A percentile compares a stretch with the other conserved stretches of the same genome.
phyloP scores from a whole-genome alignment of 495 filamentous ascomycete species.

The Hypoxylon cercidicola region DNA sequence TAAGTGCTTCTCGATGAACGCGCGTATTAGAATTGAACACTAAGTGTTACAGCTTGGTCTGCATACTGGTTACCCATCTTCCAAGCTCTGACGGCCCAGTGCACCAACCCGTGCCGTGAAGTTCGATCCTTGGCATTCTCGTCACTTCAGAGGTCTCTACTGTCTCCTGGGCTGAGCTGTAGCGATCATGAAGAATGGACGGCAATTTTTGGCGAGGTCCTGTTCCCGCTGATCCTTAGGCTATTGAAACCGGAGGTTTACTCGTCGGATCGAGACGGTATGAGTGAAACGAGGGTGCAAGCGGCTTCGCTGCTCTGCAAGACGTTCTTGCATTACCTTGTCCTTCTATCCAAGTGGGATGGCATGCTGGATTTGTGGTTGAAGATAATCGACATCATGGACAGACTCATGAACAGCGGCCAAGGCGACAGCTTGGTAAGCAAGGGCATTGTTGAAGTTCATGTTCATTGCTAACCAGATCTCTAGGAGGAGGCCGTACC shows the following conservation, averaged over 20 bases:
- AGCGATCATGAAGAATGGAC: slow-evolving; percentile 89
- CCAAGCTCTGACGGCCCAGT: slow-evolving; percentile 85
- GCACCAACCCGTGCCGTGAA: slow-evolving; percentile 93
- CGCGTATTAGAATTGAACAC: slow-evolving; percentile 35
- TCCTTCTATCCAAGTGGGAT: slow-evolving; percentile 82
- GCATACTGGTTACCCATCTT: slow-evolving; percentile 99
- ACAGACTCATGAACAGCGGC: slow-evolving; percentile 95
- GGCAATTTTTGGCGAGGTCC: slow-evolving; percentile 90
- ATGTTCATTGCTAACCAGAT: slow-evolving; percentile 30
- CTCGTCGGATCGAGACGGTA: slow-evolving; percentile 88
- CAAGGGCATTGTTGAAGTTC: slow-evolving; percentile 14
- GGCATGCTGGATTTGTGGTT: slow-evolving; percentile 96
- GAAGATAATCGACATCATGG: slow-evolving; percentile 92
- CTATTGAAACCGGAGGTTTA: slow-evolving; percentile 96
- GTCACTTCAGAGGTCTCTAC: slow-evolving; percentile 85
- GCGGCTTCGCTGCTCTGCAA: slow-evolving; percentile 92
- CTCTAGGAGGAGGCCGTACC: slow-evolving; percentile 90
- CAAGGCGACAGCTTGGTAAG: slow-evolving; percentile 89
- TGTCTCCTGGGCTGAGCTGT: slow-evolving; percentile 80
- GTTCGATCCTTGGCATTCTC: slow-evolving; percentile 88
- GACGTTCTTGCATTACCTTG: slow-evolving; percentile 94
- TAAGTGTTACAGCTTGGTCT: slow-evolving; percentile 77
- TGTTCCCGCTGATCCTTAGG: slow-evolving; percentile 91
- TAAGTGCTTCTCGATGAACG: slow-evolving; percentile 45
- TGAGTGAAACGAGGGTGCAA: slow-evolving; percentile 94